phyloP scores from a whole-genome alignment of 108 stramenopile genomes.

The Conticribra weissflogii region DNA sequence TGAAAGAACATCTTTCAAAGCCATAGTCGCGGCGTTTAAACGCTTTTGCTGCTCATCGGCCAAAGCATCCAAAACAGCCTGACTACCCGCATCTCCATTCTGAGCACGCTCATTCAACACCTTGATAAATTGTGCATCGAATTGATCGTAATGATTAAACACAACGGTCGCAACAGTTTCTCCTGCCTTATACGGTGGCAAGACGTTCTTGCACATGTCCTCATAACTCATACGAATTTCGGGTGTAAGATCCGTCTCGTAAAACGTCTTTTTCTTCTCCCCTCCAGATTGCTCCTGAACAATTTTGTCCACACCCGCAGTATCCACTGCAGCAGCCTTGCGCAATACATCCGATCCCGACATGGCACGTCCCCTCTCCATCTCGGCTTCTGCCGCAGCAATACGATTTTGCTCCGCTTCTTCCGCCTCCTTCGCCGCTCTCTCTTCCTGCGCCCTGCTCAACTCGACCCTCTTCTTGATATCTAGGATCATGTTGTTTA shows the following conservation, averaged over 20 bases:
- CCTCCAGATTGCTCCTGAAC: slow-evolving; percentile 17
- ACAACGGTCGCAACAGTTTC: slow-evolving; percentile 66
- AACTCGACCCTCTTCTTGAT: slow-evolving; percentile 70
- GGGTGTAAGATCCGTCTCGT: slow-evolving; percentile 79
- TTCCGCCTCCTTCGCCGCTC: slow-evolving; percentile 64
- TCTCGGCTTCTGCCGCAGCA: slow-evolving; percentile 64
- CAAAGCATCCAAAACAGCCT: slow-evolving; percentile 68
- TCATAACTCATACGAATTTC: slow-evolving; percentile 87
- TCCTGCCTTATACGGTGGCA: slow-evolving; percentile 86
- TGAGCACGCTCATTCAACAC: slow-evolving; percentile 55
- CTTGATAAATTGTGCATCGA: slow-evolving; percentile 72
- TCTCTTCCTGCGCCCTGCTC: slow-evolving; percentile 65
- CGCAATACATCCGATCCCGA: slow-evolving; percentile 74
- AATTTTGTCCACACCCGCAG: slow-evolving; percentile 50
- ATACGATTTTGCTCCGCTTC: slow-evolving; percentile 62
- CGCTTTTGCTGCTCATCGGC: slow-evolving; percentile 72
- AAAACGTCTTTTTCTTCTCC: slow-evolving; percentile 59
- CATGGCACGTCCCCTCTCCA: slow-evolving; percentile 65
- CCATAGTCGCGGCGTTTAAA: slow-evolving; percentile 69
- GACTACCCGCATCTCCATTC: slow-evolving; percentile 70
- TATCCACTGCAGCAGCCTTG: slow-evolving; percentile 74
- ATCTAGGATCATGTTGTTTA: slow-evolving; percentile 80
- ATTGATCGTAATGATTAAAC: slow-evolving; percentile 73
- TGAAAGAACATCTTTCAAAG: slow-evolving; percentile 66
- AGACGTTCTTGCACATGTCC: slow-evolving; percentile 67